Percentiles rank a stretch among this genome's conserved stretches.
These are phyloP conservation scores for Canavalia ensiformis DNA, from an alignment of 306 rosid genomes.

Conservation along the genomic window DNA sequence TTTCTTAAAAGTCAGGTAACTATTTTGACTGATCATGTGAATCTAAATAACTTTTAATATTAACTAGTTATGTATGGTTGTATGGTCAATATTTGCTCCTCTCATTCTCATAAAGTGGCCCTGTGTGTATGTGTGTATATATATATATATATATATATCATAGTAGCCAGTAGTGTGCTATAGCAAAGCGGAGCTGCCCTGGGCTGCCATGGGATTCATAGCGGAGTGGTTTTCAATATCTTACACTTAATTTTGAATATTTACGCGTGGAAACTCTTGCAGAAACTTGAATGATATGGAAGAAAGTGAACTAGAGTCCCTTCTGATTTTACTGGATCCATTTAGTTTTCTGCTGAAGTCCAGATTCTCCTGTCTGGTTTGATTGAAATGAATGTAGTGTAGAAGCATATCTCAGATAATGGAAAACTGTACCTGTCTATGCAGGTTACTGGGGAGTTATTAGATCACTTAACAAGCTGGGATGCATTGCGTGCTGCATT, in stretches of 20 bases:
- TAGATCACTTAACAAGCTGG: conserved; percentile 83
- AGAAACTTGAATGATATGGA: conserved; percentile 26
- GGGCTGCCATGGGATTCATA: too few species aligned
- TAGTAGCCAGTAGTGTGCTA: too few species aligned
- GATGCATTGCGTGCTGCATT: conserved; percentile 90
- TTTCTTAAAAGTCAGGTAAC: too few species aligned
- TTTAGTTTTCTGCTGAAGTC: conserved; percentile 9
- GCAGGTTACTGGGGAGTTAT: conserved; percentile 92
- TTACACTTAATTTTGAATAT: background rate
- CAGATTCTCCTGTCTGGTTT: conserved; percentile 6
- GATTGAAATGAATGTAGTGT: conserved; percentile 3
- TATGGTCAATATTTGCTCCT: too few species aligned
- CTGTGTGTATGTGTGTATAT: too few species aligned
- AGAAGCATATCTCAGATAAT: conserved; percentile 30
- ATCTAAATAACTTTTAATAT: too few species aligned
- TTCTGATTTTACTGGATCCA: conserved; percentile 24
- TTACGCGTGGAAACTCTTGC: background rate
- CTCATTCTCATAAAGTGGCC: too few species aligned
- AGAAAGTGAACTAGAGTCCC: conserved; percentile 26
- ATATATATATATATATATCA: too few species aligned
- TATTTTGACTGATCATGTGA: too few species aligned
- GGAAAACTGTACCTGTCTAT: conserved; percentile 28
- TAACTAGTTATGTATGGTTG: too few species aligned
- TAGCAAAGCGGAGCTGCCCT: too few species aligned
- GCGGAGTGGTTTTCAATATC: background rate